Conservation (phyloP, 768 basidiomycete species). For the Pulveroboletus sp. region DNA sequence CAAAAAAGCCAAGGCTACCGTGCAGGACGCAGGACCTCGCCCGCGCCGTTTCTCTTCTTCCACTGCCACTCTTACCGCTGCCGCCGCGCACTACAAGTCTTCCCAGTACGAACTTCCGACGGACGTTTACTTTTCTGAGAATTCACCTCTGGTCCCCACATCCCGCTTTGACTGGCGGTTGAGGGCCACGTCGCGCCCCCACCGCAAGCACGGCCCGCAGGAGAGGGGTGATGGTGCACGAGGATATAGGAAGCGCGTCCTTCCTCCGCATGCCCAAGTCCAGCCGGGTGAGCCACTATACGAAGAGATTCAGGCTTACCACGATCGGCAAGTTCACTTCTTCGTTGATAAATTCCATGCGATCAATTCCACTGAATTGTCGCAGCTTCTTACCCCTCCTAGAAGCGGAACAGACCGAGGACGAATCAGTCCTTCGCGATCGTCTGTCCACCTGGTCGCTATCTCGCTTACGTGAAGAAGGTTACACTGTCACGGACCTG, state of each 20-base stretch:
- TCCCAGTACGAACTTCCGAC: constrained; percentile 22
- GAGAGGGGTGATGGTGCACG: constrained; percentile 11
- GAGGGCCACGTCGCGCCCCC: constrained; percentile 46
- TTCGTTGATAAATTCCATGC: not conserved
- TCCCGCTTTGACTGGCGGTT: constrained; percentile 60
- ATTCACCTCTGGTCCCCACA: constrained; percentile 25
- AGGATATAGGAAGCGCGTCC: constrained; percentile 36
- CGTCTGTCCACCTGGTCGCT: constrained; percentile 68
- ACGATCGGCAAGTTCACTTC: constrained; percentile 42
- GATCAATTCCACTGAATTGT: not conserved
- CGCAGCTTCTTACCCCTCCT: constrained; percentile 46
- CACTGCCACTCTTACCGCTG: not conserved
- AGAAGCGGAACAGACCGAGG: constrained; percentile 60
- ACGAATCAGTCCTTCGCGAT: constrained; percentile 53
- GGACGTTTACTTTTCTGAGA: constrained; percentile 29
- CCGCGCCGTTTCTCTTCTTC: constrained; percentile 17
- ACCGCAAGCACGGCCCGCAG: constrained; percentile 11
- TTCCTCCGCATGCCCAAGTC: constrained; percentile 33
- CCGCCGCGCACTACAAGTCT: constrained; percentile 10
- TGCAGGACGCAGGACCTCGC: not conserved
- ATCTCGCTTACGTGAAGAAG: constrained; percentile 57
- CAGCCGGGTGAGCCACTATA: constrained; percentile 41
- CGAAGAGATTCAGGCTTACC: constrained; percentile 51
- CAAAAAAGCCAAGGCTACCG: not conserved
- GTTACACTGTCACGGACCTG: constrained; percentile 66